phyloP scores from a whole-genome alignment of 306 rosid genomes.

The Fagus sylvatica region DNA sequence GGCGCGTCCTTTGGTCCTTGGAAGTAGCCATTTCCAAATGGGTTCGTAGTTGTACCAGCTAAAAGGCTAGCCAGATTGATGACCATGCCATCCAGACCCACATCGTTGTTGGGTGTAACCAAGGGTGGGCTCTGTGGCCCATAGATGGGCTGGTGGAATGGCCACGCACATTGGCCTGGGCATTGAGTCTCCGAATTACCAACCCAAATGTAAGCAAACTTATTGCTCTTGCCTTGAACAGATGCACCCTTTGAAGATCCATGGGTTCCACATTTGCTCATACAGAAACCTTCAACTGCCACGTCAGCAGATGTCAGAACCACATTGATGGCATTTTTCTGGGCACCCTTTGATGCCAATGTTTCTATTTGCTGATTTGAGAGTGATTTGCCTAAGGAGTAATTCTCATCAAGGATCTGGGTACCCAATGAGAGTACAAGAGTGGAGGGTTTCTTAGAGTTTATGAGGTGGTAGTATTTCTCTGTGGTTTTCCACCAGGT shows the following conservation, averaged over 20 bases:
- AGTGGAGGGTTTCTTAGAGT: slow-evolving; percentile 23
- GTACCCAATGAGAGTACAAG: slow-evolving; percentile 33
- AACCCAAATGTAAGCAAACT: slow-evolving; percentile 56
- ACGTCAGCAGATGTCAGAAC: slow-evolving; percentile 61
- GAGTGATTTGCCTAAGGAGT: slow-evolving; percentile 55
- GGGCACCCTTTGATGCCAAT: slow-evolving; percentile 49
- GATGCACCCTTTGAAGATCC: slow-evolving; percentile 21
- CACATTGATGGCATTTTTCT: slow-evolving; percentile 39
- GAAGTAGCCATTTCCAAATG: slow-evolving; percentile 58
- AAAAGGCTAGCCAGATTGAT: slow-evolving; percentile 54
- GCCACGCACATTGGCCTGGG: slow-evolving; percentile 72
- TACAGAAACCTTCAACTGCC: slow-evolving; percentile 53
- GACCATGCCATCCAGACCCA: slow-evolving; percentile 66
- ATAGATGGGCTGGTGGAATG: slow-evolving; percentile 60
- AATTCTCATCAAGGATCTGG: slow-evolving; percentile 38
- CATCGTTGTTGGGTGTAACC: slow-evolving; percentile 67
- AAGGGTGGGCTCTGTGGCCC: slow-evolving; percentile 55
- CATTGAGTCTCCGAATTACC: slow-evolving; percentile 70
- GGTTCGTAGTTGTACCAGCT: slow-evolving; percentile 60
- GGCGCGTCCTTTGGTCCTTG: slow-evolving; percentile 74
- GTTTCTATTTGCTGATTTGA: slow-evolving; percentile 28
- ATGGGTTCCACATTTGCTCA: slow-evolving; percentile 56
- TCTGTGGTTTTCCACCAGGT: slow-evolving; percentile 52
- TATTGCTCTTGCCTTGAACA: slow-evolving; percentile 21
- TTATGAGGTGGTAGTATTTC: slow-evolving; percentile 41